phyloP scores from a whole-genome alignment of 495 filamentous ascomycete species.

The Acidiella bohemica region DNA sequence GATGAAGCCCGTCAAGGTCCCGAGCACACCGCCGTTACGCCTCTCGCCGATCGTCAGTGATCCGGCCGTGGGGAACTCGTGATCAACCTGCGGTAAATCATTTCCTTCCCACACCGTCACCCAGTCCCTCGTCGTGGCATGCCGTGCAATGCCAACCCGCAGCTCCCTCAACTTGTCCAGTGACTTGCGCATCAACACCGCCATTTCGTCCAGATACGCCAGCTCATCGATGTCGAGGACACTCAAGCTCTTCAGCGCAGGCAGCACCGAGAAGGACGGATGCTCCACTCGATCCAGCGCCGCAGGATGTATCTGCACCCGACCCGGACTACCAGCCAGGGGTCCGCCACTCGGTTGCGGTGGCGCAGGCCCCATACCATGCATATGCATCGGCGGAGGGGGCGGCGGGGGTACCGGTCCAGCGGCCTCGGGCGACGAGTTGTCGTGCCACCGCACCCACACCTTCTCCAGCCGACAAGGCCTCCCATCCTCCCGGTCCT shows the following conservation, averaged over 20 bases:
- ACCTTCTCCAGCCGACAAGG: slow-evolving; percentile 61
- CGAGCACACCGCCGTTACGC: slow-evolving; percentile 56
- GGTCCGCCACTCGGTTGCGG: slow-evolving; percentile 12
- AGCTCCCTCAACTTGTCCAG: slow-evolving; percentile 56
- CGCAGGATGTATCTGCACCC: slow-evolving; percentile 13
- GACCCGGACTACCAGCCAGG: slow-evolving; percentile 23
- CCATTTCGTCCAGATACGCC: slow-evolving; percentile 80
- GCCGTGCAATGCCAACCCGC: slow-evolving; percentile 60
- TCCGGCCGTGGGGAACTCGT: slow-evolving; percentile 25
- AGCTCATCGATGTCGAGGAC: slow-evolving; percentile 85
- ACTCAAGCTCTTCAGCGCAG: slow-evolving; percentile 63
- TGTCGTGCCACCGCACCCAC: slow-evolving; percentile 88
- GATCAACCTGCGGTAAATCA: slow-evolving; percentile 43
- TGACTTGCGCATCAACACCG: slow-evolving; percentile 63
- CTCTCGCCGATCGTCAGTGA: slow-evolving; percentile 26
- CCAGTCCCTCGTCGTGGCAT: slow-evolving; percentile 44
- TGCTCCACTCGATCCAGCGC: slow-evolving; percentile 51
- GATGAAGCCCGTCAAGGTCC: slow-evolving; percentile 53
- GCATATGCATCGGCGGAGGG: slow-evolving; percentile 21
- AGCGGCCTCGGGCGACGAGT: slow-evolving; percentile 33
- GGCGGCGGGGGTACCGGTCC: slow-evolving; percentile 22
- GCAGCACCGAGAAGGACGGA: slow-evolving; percentile 74
- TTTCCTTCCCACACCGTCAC: slow-evolving; percentile 47
- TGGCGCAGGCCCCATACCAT: slow-evolving; percentile 18
- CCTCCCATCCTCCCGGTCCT: slow-evolving; percentile 43